A percentile compares a stretch with the other conserved stretches of the same genome.
Evolutionary conservation across 2,329 filamentous ascomycete genomes (phyloP).

Genomic region (Sporothrix schenckii): DNA sequence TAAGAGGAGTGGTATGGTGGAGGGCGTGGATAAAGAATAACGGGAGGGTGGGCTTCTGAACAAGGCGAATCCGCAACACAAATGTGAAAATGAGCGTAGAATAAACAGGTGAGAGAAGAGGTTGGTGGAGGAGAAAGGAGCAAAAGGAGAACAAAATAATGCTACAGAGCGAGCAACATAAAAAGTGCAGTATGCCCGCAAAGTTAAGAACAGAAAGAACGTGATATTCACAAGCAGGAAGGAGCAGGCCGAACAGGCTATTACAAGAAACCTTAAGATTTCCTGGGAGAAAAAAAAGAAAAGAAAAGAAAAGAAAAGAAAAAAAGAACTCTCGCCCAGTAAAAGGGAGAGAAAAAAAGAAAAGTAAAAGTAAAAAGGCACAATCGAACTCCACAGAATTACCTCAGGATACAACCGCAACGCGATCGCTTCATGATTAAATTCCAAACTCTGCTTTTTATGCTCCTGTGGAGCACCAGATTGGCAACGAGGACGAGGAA

Average conservation of each 20-base stretch:
- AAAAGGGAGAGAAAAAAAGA: too few species aligned
- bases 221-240: not conserved
- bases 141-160: not conserved
- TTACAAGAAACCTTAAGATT: too few species aligned
- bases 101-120: not conserved
- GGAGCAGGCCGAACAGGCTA: not conserved
- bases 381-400: not conserved
- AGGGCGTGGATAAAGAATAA: slow-evolving; percentile 16
- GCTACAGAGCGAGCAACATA: too few species aligned
- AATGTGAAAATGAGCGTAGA: not conserved
- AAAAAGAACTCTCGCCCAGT: too few species aligned
- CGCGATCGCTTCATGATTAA: too few species aligned
- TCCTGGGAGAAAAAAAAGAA: too few species aligned
- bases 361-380: too few species aligned
- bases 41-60: not conserved
- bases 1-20: slow-evolving; percentile 37
- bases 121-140: not conserved
- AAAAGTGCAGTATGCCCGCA: not conserved
- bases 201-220: not conserved
- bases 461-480: slow-evolving; percentile 31
- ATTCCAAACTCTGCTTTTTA: too few species aligned
- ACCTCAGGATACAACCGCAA: too few species aligned
- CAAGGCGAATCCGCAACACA: not conserved
- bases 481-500: slow-evolving; percentile 35
- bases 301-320: too few species aligned